Base-by-base conservation (phyloP, 345 rosid species). In the Noccaea caerulescens region DNA sequence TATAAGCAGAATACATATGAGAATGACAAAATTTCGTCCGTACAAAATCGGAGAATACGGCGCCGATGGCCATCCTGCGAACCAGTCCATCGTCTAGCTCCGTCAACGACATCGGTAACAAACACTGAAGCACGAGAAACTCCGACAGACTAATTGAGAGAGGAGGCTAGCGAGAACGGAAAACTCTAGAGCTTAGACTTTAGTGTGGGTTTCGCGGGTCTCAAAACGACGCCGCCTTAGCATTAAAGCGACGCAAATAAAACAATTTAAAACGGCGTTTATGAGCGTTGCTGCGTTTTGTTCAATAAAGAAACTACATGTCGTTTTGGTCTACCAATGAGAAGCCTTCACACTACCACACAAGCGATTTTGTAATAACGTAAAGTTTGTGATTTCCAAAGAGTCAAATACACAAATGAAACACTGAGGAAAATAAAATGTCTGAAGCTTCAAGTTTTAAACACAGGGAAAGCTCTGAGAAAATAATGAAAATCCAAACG, bases 11-110 rank as follows among this genome's bases (percentile, higher is more conserved):
- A 13, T 37, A 12, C 47, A 46, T 10, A 61, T 8, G 52, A 38
- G 23, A 44, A 33, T 7, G 38, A 52, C 39, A n/a, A 6, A 9
- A 36, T 8, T 0, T 47, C 20, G 18, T 12, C 38, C 86, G 80
- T 84, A 91, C 98, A 36, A 88, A 91, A 79, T 91, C 98, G 3
- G 96, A 84, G 95, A 94, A 94, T 68, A 91, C 88, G 14, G 98
- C 99, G 25, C 93, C 98, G 44, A 94, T 82, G 36, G 98, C 75
- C 99, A 94, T 94, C 78, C 92, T 84, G 46, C 88, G 84, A 32
- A 94, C 82, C 0, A 66, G 81, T 30, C 82, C 87, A 66, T 88
- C 98, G 53, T 94, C 87, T 12, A 91, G 84, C 81, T 85, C 88
- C 14, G 84, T 69, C 41, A 91, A 76, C 68, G 93, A 71, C 80